These are phyloP conservation scores for Hondaea fermentalgiana DNA, from an alignment of 108 stramenopile genomes.

Conservation along the genomic window DNA sequence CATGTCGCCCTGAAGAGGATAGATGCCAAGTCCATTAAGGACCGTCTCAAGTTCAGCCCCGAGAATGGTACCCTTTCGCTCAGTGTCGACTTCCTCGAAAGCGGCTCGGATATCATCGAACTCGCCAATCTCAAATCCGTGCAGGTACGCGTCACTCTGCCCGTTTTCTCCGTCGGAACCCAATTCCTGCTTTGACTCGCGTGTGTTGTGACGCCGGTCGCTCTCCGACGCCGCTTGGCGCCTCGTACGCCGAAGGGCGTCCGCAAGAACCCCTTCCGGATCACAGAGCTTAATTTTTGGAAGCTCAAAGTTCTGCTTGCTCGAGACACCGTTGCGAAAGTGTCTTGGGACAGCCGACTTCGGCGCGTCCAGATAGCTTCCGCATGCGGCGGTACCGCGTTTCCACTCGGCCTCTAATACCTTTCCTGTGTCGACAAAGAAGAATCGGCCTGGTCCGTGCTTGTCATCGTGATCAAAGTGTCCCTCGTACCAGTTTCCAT, in stretches of 20 bases:
- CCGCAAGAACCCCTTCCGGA: background rate
- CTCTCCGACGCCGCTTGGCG: too few species aligned
- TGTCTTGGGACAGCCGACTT: background rate
- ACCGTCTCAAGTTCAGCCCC: background rate
- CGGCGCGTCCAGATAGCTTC: constrained; percentile 21
- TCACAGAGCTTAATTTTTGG: background rate
- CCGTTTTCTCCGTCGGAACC: background rate
- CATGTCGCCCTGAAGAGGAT: background rate
- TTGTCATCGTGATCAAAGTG: constrained; percentile 41
- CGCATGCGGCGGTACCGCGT: constrained; percentile 39
- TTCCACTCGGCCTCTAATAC: constrained; percentile 55
- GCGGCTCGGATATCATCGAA: background rate
- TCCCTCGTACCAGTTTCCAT: constrained; percentile 48
- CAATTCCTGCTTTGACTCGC: background rate
- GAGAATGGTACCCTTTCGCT: background rate
- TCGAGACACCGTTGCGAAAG: background rate
- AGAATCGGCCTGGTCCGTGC: constrained; percentile 46
- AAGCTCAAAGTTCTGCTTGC: background rate
- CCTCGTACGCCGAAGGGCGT: too few species aligned
- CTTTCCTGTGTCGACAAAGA: constrained; percentile 41
- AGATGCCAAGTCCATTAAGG: background rate
- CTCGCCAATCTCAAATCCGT: background rate
- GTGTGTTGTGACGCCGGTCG: too few species aligned
- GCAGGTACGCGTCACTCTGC: background rate
- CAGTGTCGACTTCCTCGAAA: background rate